Percentiles rank a stretch among this genome's conserved stretches.
Evolutionary conservation across 176 grass and related monocot genomes (phyloP).

Genomic region (Aegilops tauschii): DNA sequence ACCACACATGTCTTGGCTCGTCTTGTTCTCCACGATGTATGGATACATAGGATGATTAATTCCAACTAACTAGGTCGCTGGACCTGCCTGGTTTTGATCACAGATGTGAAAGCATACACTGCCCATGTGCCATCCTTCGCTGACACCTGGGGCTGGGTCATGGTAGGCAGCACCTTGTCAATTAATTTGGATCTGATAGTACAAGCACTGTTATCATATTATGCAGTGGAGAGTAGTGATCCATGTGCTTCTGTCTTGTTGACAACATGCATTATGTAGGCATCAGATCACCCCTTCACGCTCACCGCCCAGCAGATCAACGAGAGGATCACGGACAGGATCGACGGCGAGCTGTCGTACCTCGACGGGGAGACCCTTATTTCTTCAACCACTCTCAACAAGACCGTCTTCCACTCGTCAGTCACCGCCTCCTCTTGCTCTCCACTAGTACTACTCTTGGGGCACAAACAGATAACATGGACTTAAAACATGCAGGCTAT

Average conservation of each 20-base stretch:
- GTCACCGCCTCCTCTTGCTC: neutral
- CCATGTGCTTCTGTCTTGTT: neutral
- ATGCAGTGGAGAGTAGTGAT: neutral
- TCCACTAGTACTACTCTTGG: neutral
- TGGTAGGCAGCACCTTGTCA: conserved; percentile 34
- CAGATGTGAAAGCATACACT: conserved; percentile 77
- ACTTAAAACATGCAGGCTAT: conserved; percentile 37
- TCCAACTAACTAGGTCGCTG: neutral
- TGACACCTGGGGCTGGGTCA: conserved; percentile 90
- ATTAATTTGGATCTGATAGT: neutral
- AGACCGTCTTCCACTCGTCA: conserved; percentile 65
- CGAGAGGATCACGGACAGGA: conserved; percentile 46
- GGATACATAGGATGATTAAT: no score
- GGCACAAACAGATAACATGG: neutral
- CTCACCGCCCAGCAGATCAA: conserved; percentile 58
- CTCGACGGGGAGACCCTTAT: conserved; percentile 64
- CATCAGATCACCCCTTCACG: conserved; percentile 69
- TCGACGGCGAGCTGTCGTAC: conserved; percentile 57
- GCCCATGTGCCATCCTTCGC: conserved; percentile 80
- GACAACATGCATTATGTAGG: conserved; percentile 23
- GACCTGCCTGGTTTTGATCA: neutral
- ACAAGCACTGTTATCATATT: neutral
- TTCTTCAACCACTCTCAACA: conserved; percentile 76
- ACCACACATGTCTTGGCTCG: no score
- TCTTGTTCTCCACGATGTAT: neutral